Conservation (phyloP, 2,329 filamentous ascomycete species). For the Ophiostoma ulmi region DNA sequence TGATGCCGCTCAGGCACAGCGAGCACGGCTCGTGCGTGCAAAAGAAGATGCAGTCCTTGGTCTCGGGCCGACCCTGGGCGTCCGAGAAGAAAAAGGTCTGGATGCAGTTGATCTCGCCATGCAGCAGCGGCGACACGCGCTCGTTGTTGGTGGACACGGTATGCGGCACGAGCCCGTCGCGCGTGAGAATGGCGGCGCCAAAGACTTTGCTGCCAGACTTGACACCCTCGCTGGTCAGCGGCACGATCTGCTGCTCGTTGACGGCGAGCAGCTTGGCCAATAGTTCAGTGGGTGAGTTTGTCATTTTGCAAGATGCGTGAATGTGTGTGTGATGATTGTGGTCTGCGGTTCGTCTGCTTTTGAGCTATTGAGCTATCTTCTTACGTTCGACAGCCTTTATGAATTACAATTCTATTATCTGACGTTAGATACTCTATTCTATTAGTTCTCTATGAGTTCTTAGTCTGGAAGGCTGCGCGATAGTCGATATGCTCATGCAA, state of each 20-base stretch:
- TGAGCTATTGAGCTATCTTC: background rate
- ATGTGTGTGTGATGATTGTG: background rate
- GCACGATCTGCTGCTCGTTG: slow-evolving; percentile 46
- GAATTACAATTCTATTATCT: background rate
- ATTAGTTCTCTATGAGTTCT: background rate
- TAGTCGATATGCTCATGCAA: background rate
- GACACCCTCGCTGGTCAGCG: slow-evolving; percentile 47
- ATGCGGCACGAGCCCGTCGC: slow-evolving; percentile 38
- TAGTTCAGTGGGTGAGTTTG: slow-evolving; percentile 31
- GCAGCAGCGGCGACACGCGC: slow-evolving; percentile 49
- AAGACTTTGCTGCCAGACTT: slow-evolving; percentile 52
- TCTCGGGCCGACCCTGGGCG: slow-evolving; percentile 32
- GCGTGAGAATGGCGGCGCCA: slow-evolving; percentile 50
- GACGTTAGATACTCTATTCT: background rate
- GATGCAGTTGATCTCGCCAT: slow-evolving; percentile 58
- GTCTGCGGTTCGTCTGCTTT: background rate
- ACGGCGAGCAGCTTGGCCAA: slow-evolving; percentile 40
- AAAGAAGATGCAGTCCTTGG: slow-evolving; percentile 51
- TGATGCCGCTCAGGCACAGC: slow-evolving; percentile 53
- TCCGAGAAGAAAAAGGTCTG: slow-evolving; percentile 49
- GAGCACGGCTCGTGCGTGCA: slow-evolving; percentile 57
- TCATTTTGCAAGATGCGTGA: background rate
- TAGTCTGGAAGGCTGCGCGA: background rate
- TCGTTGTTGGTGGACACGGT: slow-evolving; percentile 55
- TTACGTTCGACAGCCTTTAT: background rate